These are phyloP conservation scores for Salvia sclarea DNA, from an alignment of 305 asterid genomes.

Conservation along the genomic window DNA sequence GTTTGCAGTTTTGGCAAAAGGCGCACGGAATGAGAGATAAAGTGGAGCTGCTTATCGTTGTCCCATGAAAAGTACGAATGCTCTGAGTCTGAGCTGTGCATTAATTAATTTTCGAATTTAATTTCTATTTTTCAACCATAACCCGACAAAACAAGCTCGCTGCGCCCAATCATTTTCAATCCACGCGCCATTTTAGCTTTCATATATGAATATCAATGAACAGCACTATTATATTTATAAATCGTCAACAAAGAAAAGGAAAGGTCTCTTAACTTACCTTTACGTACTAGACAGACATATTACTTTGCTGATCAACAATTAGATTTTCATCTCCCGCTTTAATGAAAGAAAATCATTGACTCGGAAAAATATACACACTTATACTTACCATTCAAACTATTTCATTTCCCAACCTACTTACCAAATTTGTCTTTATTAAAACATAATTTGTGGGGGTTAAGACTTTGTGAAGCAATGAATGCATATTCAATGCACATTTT, in stretches of 20 bases:
- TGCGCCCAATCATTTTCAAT: too few species aligned
- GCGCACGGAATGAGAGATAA: too few species aligned
- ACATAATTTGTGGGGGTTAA: not conserved
- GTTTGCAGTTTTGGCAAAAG: too few species aligned
- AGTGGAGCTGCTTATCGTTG: slow-evolving; percentile 9
- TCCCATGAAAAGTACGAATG: slow-evolving; percentile 32
- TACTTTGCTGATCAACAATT: not conserved
- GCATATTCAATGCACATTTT: not conserved
- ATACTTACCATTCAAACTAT: slow-evolving; percentile 4
- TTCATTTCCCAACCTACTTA: not conserved
- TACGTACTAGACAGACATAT: too few species aligned
- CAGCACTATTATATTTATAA: too few species aligned
- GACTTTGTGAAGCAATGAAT: not conserved
- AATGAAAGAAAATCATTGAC: not conserved
- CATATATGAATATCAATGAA: too few species aligned
- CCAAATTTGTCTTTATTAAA: not conserved
- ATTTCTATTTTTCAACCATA: too few species aligned
- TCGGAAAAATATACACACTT: not conserved
- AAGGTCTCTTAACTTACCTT: too few species aligned
- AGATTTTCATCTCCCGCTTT: not conserved
- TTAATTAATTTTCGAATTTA: too few species aligned
- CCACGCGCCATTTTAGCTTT: too few species aligned
- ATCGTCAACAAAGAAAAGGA: too few species aligned
- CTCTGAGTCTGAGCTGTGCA: slow-evolving; percentile 24
- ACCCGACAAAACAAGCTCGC: too few species aligned